Percentiles rank a stretch among this genome's conserved stretches.
Conservation (phyloP, 2,329 filamentous ascomycete species). For the Stylonectria norvegica region DNA sequence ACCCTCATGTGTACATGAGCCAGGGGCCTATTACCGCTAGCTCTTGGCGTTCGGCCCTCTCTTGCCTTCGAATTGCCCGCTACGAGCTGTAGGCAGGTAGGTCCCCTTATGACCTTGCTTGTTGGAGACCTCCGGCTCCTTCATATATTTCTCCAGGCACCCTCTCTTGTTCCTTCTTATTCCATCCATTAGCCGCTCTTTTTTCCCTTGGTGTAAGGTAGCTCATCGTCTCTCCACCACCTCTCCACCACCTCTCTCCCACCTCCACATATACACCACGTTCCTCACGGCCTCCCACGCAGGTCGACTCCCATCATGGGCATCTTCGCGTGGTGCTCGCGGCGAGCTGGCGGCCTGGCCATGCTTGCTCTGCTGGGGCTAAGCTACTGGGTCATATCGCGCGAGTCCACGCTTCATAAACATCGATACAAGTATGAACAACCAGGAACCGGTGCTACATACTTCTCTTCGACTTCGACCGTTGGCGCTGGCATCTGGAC, state of each 20-base stretch:
- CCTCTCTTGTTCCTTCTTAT: no score
- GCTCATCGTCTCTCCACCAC: no score
- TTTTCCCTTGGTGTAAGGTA: no score
- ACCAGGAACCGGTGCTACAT: conserved; percentile 32
- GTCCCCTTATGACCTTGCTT: no score
- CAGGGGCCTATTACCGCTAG: no score
- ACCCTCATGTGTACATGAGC: no score
- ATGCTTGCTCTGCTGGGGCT: conserved; percentile 48
- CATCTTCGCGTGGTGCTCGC: conserved; percentile 52
- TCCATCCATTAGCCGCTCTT: no score
- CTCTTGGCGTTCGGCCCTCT: no score
- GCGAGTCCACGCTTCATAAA: conserved; percentile 43
- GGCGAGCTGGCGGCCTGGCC: conserved; percentile 52
- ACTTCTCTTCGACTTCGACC: conserved; percentile 30
- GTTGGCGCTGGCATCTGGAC: conserved; percentile 50
- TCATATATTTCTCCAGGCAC: no score
- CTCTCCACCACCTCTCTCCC: conserved; percentile 1
- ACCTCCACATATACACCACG: background rate
- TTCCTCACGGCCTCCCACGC: conserved; percentile 1
- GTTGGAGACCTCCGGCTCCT: no score
- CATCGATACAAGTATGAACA: conserved; percentile 44
- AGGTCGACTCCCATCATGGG: conserved; percentile 39
- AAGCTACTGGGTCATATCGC: conserved; percentile 54
- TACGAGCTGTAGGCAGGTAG: no score
- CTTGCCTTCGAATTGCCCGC: no score